Conservation (phyloP, 2,329 filamentous ascomycete species). For the Fusarium sp. region DNA sequence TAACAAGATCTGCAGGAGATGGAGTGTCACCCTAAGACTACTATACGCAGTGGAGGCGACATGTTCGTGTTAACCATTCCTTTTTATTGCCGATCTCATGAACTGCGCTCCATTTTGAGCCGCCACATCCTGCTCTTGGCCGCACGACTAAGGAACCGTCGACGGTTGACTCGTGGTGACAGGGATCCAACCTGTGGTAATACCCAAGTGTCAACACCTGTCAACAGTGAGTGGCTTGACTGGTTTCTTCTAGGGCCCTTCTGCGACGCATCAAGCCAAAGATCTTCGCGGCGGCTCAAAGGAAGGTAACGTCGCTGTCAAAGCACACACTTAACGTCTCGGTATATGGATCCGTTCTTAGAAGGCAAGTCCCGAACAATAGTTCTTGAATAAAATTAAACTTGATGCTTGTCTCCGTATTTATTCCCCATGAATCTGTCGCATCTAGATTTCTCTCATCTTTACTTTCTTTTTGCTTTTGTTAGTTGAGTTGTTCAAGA, state of each 20-base stretch:
- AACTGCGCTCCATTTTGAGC: not conserved
- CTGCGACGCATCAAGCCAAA: not conserved
- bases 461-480: not conserved
- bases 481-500: not conserved
- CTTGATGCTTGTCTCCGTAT: not conserved
- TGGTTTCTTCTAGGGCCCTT: not conserved
- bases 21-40: not conserved
- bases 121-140: not conserved
- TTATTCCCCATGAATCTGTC: not conserved
- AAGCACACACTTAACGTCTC: not conserved
- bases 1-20: not conserved
- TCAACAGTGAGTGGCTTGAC: not conserved
- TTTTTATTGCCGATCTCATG: not conserved
- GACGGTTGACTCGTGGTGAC: not conserved
- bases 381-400: not conserved
- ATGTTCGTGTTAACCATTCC: not conserved
- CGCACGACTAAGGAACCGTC: not conserved
- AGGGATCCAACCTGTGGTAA: not conserved
- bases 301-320: not conserved
- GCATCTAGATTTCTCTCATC: not conserved
- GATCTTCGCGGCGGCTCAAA: not conserved
- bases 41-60: not conserved
- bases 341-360: constrained; percentile 1
- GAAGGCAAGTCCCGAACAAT: not conserved
- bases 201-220: not conserved